Conservation (phyloP, 306 rosid genomes). For the Glycine soja region DNA sequence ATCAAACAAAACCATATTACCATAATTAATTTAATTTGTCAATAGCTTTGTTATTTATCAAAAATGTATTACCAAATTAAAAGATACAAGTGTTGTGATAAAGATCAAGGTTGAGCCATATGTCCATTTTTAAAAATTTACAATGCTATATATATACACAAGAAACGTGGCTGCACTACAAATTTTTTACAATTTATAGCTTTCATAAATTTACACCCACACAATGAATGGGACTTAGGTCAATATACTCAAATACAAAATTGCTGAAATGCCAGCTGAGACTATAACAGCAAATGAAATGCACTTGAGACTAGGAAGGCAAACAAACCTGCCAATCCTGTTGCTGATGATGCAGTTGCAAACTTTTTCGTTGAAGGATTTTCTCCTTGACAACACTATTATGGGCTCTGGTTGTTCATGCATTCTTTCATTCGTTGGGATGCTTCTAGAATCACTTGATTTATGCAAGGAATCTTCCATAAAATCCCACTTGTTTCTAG, state of each 20-base stretch:
- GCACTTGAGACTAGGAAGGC: constrained; percentile 26
- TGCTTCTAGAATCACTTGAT: constrained; percentile 53
- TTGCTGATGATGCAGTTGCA: constrained; percentile 69
- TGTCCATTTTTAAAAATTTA: neutral
- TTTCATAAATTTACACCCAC: constrained; percentile 30
- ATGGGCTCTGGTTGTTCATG: constrained; percentile 65
- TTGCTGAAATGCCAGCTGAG: constrained; percentile 27
- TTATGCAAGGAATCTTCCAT: constrained; percentile 52
- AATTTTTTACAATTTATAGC: constrained; percentile 16
- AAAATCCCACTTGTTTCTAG: constrained; percentile 52
- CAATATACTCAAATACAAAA: constrained; percentile 11
- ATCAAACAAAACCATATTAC: constrained; percentile 18
- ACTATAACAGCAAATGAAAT: constrained; percentile 40
- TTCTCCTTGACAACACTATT: constrained; percentile 66
- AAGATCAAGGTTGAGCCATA: neutral
- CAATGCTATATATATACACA: neutral
- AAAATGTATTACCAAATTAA: constrained; percentile 26
- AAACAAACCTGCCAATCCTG: constrained; percentile 84
- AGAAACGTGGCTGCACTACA: constrained; percentile 8
- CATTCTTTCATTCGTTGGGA: constrained; percentile 51
- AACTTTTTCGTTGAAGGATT: constrained; percentile 73
- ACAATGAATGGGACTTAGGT: constrained; percentile 8
- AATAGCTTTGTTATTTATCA: constrained; percentile 29
- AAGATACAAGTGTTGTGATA: constrained; percentile 9
- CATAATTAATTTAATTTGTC: constrained; percentile 10